Evolutionary conservation across 2,329 filamentous ascomycete genomes (phyloP), one percentile per base, ranked within the genome.

Genomic region (Gremmenia infestans): DNA sequence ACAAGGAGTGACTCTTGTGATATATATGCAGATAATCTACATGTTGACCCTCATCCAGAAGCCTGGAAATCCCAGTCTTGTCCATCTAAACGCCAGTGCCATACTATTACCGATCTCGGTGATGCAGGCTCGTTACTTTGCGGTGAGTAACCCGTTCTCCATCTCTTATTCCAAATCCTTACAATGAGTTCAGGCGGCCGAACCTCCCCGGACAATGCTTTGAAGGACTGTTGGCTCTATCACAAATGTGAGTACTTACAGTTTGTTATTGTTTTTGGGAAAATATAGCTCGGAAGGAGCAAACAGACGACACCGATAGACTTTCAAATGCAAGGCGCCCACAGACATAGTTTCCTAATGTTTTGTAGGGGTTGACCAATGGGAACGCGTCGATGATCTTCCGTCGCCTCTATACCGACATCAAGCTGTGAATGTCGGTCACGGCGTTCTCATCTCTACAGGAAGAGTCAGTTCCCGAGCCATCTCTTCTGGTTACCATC

Each of bases 191-290:
- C 82, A 32, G 92, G 93, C 23, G 93, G 93, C 5, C 81, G 92
- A 57, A 78, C 81, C n/a, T 93, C 90, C 7, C 91, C 92, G 4
- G 78, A 84, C 12, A 79, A 78, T 32, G 84, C 84, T 1, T 74
- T 90, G 43, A 75, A 76, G 37, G 89, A 94, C 69, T 91, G 88
- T 63, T 97, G 90, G 90, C 63, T 91, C 1, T 82, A 86, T 60
- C 77, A 80, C 52, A 79, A 79, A 50, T 76, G 45, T 47, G 22
- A 47, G 45, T 28, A 8, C 3, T 32, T 32, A 11, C 28, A 32
- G 9, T 32, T 32, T 11, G 11, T 11, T 32, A 32, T 32, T 11
- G 28, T 32, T 11, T 32, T 32, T 11, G 28, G 28, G 28, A 11
- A 9, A 28, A 28, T 32, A 8, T 32, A 32, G 9, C 8, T 11